Percentiles rank a stretch among this genome's conserved stretches.
Evolutionary conservation across 2,329 filamentous ascomycete genomes (phyloP).

Genomic region (Cladosporium austrohemisphaericum): DNA sequence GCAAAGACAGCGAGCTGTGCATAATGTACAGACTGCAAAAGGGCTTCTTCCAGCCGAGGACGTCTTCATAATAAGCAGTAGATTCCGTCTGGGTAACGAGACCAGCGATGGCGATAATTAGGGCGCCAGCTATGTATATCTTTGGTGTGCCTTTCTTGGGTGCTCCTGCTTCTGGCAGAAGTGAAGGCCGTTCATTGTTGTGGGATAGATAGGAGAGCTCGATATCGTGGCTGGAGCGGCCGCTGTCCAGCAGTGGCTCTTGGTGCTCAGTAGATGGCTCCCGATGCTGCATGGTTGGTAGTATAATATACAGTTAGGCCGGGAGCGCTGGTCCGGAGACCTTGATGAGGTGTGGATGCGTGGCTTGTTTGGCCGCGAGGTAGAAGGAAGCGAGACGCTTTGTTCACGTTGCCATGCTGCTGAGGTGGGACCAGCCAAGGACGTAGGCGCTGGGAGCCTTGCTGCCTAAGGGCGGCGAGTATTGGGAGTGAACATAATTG

Average conservation of each 20-base stretch:
- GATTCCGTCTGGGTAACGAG: constrained; percentile 33
- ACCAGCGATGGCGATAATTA: constrained; percentile 28
- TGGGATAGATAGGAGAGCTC: constrained; percentile 19
- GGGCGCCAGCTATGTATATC: constrained; percentile 21
- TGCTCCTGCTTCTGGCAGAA: constrained; percentile 3
- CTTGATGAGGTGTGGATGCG: constrained; percentile 11
- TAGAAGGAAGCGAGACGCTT: constrained; percentile 11
- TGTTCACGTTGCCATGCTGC: constrained; percentile 11
- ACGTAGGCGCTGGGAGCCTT: not conserved
- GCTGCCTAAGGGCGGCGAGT: not conserved
- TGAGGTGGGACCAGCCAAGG: constrained; percentile 13
- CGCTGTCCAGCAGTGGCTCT: constrained; percentile 23
- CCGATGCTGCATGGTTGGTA: constrained; percentile 1
- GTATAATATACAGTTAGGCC: not conserved
- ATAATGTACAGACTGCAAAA: constrained; percentile 33
- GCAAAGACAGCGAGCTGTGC: constrained; percentile 30
- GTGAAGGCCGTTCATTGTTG: constrained; percentile 21
- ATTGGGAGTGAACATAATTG: too few species aligned
- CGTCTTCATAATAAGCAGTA: constrained; percentile 32
- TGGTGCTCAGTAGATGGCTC: constrained; percentile 17
- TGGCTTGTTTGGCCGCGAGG: constrained; percentile 3
- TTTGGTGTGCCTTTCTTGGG: constrained; percentile 10
- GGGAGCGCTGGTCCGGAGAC: constrained; percentile 9
- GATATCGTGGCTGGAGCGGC: constrained; percentile 19
- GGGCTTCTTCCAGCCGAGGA: constrained; percentile 32